A percentile compares a stretch with the other conserved stretches of the same genome.
Conservation (phyloP, 2,329 filamentous ascomycete species). For the Cercospora zeae-maydis region DNA sequence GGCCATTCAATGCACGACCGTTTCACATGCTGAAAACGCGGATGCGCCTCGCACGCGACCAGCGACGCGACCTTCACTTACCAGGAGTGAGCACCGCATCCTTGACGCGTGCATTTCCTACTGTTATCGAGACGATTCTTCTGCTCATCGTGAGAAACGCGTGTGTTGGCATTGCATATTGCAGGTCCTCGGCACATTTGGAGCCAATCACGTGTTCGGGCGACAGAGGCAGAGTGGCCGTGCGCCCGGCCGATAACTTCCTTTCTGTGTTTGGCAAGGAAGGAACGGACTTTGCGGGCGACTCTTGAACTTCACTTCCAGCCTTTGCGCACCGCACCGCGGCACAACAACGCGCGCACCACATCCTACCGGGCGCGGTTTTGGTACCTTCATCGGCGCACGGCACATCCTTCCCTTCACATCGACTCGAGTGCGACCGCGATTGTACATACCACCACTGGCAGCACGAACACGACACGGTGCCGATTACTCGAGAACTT, state of each 20-base stretch:
- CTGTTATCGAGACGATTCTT: neutral
- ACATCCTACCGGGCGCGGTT: neutral
- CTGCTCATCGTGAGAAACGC: neutral
- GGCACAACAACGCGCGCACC: neutral
- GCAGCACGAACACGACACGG: constrained; percentile 7
- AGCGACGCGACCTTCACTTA: neutral
- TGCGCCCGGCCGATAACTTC: neutral
- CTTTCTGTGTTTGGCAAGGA: neutral
- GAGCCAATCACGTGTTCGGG: constrained; percentile 1
- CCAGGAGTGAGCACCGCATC: neutral
- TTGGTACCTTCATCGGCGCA: constrained; percentile 3
- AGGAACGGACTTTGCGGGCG: constrained; percentile 1
- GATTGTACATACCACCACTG: constrained; percentile 17
- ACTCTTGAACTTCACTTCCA: constrained; percentile 7
- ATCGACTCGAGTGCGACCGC: constrained; percentile 17
- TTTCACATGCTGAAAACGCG: constrained; percentile 5
- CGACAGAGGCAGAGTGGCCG: neutral
- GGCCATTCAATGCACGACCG: neutral
- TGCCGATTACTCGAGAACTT: constrained; percentile 14
- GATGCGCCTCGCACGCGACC: neutral
- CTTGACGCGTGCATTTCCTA: neutral
- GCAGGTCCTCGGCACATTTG: neutral
- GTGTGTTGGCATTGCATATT: neutral
- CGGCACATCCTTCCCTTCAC: constrained; percentile 17
- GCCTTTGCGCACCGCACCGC: neutral